phyloP scores from a whole-genome alignment of 345 rosid genomes.

The Rhizophora apiculata region DNA sequence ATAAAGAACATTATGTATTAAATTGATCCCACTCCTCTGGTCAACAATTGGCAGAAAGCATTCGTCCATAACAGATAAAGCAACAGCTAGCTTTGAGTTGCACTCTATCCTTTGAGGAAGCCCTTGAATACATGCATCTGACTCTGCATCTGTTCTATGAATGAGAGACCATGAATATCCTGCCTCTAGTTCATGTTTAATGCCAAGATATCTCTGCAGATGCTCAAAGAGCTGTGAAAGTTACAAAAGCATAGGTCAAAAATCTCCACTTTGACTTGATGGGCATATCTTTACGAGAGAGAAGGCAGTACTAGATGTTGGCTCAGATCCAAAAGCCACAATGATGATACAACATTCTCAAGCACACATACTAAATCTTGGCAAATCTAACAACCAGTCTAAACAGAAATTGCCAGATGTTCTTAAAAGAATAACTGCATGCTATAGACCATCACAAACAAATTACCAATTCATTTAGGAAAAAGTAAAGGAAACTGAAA shows the following conservation, averaged over 20 bases:
- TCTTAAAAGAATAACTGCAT: no score
- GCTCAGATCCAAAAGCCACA: neutral
- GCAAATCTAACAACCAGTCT: no score
- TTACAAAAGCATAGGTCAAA: neutral
- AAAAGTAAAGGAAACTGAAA: neutral
- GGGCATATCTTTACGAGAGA: neutral
- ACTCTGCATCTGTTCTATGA: conserved; percentile 20
- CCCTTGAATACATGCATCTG: conserved; percentile 15
- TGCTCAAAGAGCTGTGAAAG: conserved; percentile 27
- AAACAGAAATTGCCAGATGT: no score
- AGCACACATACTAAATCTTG: no score
- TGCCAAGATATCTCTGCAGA: conserved; percentile 31
- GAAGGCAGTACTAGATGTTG: neutral
- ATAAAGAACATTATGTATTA: conserved; percentile 23
- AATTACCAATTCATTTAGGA: neutral
- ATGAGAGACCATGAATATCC: conserved; percentile 34
- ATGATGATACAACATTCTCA: neutral
- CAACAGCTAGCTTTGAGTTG: conserved; percentile 34
- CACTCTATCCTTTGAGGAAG: conserved; percentile 31
- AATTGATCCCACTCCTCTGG: conserved; percentile 32
- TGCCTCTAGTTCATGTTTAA: conserved; percentile 32
- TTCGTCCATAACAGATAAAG: conserved; percentile 36
- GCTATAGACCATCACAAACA: no score
- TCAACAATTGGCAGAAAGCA: conserved; percentile 37
- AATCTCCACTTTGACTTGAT: neutral